Conservation (phyloP, 306 rosid genomes). For the Medicago lupulina region DNA sequence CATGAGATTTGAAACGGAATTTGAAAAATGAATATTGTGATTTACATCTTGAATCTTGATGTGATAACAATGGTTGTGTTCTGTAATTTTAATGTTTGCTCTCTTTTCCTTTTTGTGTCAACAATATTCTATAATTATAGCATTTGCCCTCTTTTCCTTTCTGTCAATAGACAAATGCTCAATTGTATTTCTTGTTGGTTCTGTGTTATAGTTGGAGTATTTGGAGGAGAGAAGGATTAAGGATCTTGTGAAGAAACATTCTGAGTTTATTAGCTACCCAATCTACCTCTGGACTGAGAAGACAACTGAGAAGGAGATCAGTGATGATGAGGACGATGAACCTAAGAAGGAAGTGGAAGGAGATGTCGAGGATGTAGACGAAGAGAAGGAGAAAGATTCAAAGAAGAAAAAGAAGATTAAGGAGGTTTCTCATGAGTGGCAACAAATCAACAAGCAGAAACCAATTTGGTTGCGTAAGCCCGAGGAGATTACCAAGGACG, state of each 20-base stretch:
- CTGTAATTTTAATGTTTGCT: no score
- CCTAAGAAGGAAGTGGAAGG: not conserved
- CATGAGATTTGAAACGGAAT: no score
- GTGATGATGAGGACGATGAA: constrained; percentile 2
- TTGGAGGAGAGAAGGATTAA: not conserved
- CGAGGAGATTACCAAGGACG: not conserved
- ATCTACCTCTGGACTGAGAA: not conserved
- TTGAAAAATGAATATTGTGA: no score
- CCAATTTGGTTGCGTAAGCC: constrained; percentile 1
- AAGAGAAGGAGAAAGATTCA: not conserved
- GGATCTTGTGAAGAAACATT: not conserved
- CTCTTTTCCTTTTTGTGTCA: not conserved
- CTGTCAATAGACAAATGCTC: not conserved
- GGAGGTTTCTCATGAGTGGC: not conserved
- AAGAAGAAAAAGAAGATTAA: not conserved
- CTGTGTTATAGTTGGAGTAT: not conserved
- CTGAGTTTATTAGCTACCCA: not conserved
- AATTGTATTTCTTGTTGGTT: not conserved
- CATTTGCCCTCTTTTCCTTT: not conserved
- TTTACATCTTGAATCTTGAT: no score
- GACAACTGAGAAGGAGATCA: not conserved
- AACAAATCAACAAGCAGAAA: constrained; percentile 1
- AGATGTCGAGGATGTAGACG: not conserved
- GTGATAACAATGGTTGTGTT: no score
- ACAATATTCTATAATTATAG: not conserved